Base-by-base conservation (phyloP, 768 basidiomycete genomes). In the Mrakia blollopis region DNA sequence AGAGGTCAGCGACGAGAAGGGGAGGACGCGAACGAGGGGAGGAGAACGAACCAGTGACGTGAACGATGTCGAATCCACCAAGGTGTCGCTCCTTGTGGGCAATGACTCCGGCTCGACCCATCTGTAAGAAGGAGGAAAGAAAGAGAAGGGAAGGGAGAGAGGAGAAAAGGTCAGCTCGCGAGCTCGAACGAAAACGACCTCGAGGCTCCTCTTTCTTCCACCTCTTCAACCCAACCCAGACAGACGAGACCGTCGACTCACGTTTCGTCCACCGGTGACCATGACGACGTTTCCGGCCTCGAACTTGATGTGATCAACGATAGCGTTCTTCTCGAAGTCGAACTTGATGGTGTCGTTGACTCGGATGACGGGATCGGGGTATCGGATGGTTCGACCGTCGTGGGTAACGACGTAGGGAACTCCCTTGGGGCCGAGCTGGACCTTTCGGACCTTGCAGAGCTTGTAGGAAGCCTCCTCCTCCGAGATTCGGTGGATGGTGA, bases 331-430 rank as follows among this genome's bases (percentile, higher is more conserved):
- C 85, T 93, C 92, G 79, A 99, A 87, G 86, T 98, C 97, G 84
- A 91, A 98, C 86, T 93, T 97, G 85, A 98, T 89, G 72, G 94
- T 94, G 87, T 98, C 97, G 88, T 98, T 96, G 85, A 92, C 93
- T 82, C 87, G 89, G 89, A 99, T 94, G 81, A 86, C 85, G 41
- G 97, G 97, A 85, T 99, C 97, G 81, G 97, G 96, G 87, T 98
- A 99, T 79, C 97, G 95, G 87, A 99, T 98, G 80, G 97, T 99
- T 84, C 97, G 94, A 73, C 97, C 97, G 83, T 99, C 97, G 87
- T 99, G 97, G 80, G 96, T 98, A 86, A 98, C 93, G 81, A 99
- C 87, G 88, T 95, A 90, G 74, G 97, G 97, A 69, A 99, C 94
- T 81, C 94, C 94, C 84, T 92, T 92, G 80, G 89, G 88, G 78